Evolutionary conservation across 345 rosid species (phyloP), one percentile per base, ranked within the genome.

Genomic region (Aethionema arabicum): DNA sequence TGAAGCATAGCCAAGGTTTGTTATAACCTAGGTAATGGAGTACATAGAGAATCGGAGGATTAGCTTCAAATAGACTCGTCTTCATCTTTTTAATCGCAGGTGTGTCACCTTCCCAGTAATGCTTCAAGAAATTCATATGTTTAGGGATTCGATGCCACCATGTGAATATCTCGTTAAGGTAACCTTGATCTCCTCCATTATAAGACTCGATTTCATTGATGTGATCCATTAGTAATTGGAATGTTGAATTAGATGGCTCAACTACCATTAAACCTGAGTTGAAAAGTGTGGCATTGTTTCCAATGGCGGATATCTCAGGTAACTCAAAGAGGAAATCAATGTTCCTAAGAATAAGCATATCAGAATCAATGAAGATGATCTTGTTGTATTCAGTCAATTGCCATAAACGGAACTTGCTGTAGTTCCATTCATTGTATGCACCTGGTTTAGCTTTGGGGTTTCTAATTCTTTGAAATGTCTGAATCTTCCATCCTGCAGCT

Each of bases 131-230:
- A 75, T 91, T 91, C 96, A 91, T 86, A 74, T 77, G 95, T 52
- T 78, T 86, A 0, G 96, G 98, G 43, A 91, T 88, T 59, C 95
- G 83, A 79, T 91, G 98, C 98, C 98, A 91, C 96, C 95, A 91
- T n/a, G 95, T 91, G 79, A 88, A 91, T 57, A 91, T 80, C 73
- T 88, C 90, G 32, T 91, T 91, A 3, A 91, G 72, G 72, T 86
- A 91, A 7, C 98, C 98, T 74, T 91, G 98, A 53, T 91, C 96
- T 39, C 96, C 95, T 2, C 98, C 98, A 4, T 91, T 91, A 78
- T 91, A 91, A 8, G 98, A 91, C 59, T 74, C 88, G 21, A 91
- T 82, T 56, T 88, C 95, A 30, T 85, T 67, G 59, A 91, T 86
- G 65, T 88, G 87, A 54, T 86, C 88, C 96, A 88, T 91, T 43